Base-by-base conservation (phyloP, 192 early-diverging fungal species). In the Coemansia sp. region DNA sequence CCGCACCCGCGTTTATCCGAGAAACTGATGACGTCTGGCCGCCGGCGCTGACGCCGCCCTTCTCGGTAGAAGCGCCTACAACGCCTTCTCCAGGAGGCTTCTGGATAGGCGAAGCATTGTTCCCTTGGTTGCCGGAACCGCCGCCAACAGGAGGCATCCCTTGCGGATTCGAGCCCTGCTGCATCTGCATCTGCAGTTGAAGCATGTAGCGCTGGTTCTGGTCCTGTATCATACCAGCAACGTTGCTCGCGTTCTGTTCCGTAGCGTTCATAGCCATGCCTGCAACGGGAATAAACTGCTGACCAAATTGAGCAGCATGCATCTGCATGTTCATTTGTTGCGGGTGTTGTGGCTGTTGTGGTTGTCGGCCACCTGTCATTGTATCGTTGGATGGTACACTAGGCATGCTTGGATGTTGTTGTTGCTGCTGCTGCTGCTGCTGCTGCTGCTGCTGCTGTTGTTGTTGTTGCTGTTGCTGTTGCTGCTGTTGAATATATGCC, bases 401-500 rank as follows among this genome's bases (percentile, higher is more conserved):
- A 7, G 62, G 15, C 33, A 35, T 34, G 58, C 21, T 20, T 28
- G 40, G 48, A 52, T 61, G 59, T 37, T 28, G 43, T 23, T 66
- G 39, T 26, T 58, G 64, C n/a, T 63, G 68, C 42, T 65, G 69
- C 48, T 64, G 63, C 7, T 58, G 68, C 62, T 69, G 67, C 2
- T 48, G 52, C 25, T 62, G 67, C 67, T 60, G 58, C 61, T 46
- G 33, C 28, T 64, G 29, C 51, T 64, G 62, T 20, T 61, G 67
- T 34, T 66, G 70, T 40, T 65, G 63, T 3, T 59, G 69, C 58
- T 70, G 67, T 0, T 51, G 42, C 35, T 58, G 61, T 34, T 55
- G 61, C 31, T 59, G 61, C 30, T 70, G 67, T 12, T 69, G 68
- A 9, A 55, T n/a, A 55, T 64, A 68, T n/a, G 66, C 61, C 52